Conservation (phyloP, 148 eudicot genomes). For the Rhododendron molle region DNA sequence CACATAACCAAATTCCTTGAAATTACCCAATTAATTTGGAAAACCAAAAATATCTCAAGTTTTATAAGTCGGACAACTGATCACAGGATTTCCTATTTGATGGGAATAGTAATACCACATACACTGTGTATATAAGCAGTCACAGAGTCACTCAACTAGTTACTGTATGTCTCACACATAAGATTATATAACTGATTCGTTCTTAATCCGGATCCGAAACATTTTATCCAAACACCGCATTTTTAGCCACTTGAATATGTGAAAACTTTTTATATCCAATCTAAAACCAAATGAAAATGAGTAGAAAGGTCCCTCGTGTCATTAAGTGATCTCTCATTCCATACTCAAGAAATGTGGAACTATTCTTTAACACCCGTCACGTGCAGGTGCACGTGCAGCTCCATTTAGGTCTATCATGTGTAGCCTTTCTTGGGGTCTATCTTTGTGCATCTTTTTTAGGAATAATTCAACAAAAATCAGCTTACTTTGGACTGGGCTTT, state of each 20-base stretch:
- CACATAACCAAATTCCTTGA: not conserved
- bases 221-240: not conserved
- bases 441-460: not conserved
- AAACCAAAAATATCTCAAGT: not conserved
- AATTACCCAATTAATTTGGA: not conserved
- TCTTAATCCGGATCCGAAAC: not conserved
- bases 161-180: not conserved
- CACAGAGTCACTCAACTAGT: not conserved
- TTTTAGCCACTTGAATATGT: not conserved
- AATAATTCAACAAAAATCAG: not conserved
- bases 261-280: not conserved
- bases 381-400: not conserved
- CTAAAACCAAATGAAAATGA: not conserved
- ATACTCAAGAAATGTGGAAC: not conserved
- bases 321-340: not conserved
- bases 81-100: not conserved
- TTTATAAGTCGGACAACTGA: not conserved
- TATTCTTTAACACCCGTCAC: not conserved
- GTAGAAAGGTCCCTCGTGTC: not conserved
- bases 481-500: slow-evolving; percentile 74
- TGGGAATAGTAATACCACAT: not conserved
- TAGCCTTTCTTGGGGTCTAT: not conserved
- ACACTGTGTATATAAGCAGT: not conserved
- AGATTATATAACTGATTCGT: not conserved
- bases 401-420: not conserved